These are phyloP conservation scores for Aspergillus fischeri DNA, from an alignment of 2,329 filamentous ascomycete species.

Conservation along the genomic window DNA sequence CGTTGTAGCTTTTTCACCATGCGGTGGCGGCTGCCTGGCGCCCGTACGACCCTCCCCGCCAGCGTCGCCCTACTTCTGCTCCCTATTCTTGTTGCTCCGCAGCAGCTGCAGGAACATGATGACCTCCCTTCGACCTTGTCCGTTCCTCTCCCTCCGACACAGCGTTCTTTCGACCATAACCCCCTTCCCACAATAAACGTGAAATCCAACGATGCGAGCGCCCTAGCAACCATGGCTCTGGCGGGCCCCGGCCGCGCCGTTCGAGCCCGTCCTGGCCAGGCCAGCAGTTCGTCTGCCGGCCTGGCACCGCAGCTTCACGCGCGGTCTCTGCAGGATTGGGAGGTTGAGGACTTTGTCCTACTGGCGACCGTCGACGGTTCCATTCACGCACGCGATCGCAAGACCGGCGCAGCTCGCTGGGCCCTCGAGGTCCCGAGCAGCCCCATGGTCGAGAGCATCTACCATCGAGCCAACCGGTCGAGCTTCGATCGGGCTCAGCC, in stretches of 20 bases:
- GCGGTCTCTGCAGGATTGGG: constrained; percentile 98
- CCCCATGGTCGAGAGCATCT: constrained; percentile 86
- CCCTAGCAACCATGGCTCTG: constrained; percentile 97
- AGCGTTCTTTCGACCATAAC: constrained; percentile 16
- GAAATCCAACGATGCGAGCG: constrained; percentile 70
- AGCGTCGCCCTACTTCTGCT: constrained; percentile 57
- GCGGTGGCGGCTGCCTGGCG: constrained; percentile 62
- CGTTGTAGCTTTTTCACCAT: constrained; percentile 47
- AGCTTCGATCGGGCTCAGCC: constrained; percentile 53
- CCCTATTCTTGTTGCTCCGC: constrained; percentile 60
- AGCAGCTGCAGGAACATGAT: constrained; percentile 50
- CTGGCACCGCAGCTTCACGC: constrained; percentile 82
- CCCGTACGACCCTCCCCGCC: constrained; percentile 51
- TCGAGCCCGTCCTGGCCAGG: constrained; percentile 83
- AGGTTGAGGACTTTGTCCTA: constrained; percentile 99
- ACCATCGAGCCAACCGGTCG: constrained; percentile 68
- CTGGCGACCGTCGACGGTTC: constrained; percentile 99
- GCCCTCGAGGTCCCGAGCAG: constrained; percentile 71
- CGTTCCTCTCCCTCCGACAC: constrained; percentile 22
- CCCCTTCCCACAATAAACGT: constrained; percentile 26
- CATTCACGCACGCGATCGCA: constrained; percentile 84
- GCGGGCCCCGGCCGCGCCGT: constrained; percentile 70
- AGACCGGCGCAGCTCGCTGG: constrained; percentile 81
- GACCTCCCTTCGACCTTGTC: constrained; percentile 26
- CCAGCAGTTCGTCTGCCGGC: constrained; percentile 59